A percentile compares a stretch with the other conserved stretches of the same genome.
These are phyloP conservation scores for Rhizopus stolonifer DNA, from an alignment of 371 early-diverging fungal species.

Conservation along the genomic window DNA sequence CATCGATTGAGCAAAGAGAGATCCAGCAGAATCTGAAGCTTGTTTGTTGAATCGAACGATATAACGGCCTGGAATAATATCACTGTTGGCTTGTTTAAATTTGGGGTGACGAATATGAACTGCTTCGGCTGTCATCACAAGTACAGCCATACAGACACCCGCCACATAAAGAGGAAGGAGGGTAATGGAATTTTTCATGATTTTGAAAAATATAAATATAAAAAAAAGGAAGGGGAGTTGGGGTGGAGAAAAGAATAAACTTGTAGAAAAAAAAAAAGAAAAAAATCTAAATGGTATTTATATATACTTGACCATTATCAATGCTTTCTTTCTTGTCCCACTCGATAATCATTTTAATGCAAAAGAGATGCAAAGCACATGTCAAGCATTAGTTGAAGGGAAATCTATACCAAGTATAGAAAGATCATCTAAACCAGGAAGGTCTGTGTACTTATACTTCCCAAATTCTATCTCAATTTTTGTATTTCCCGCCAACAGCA, in stretches of 20 bases:
- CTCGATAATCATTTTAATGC: constrained; percentile 1
- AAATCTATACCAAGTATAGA: no score
- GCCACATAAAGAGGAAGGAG: constrained; percentile 28
- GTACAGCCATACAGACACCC: constrained; percentile 28
- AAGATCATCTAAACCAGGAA: no score
- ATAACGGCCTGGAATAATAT: constrained; percentile 35
- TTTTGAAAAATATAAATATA: not conserved
- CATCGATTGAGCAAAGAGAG: constrained; percentile 20
- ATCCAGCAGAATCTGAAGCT: constrained; percentile 1
- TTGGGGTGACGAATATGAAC: constrained; percentile 28
- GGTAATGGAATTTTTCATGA: constrained; percentile 25
- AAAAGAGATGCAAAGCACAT: not conserved
- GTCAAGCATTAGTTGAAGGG: not conserved
- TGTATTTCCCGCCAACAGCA: no score
- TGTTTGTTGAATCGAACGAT: constrained; percentile 30
- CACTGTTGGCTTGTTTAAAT: constrained; percentile 8
- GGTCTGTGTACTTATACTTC: no score
- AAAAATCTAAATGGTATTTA: not conserved
- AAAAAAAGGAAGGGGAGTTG: constrained; percentile 5
- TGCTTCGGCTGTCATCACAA: constrained; percentile 22
- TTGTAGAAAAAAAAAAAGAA: not conserved
- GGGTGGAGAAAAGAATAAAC: not conserved
- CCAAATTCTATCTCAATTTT: no score
- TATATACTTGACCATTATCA: not conserved
- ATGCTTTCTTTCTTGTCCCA: not conserved